phyloP scores from a whole-genome alignment of 139 green algal genomes.

The Chlorella sp. region DNA sequence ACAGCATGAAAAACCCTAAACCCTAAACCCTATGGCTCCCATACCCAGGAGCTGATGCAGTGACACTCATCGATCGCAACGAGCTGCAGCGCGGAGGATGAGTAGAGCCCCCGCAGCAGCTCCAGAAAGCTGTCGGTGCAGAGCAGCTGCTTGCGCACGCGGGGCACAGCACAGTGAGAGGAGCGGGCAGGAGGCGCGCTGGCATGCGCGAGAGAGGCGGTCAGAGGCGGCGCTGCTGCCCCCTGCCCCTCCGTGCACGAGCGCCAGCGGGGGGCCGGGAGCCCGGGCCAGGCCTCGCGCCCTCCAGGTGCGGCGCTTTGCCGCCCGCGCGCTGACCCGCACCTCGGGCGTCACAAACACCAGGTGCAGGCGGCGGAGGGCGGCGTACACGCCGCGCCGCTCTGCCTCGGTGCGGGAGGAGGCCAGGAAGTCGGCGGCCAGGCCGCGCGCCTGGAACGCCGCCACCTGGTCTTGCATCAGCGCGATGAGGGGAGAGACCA shows the following conservation, averaged over 20 bases:
- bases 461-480: constrained; percentile 89
- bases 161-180: too few species aligned
- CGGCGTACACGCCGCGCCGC: not conserved
- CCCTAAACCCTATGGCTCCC: too few species aligned
- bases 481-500: constrained; percentile 92
- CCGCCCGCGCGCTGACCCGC: too few species aligned
- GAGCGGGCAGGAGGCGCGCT: too few species aligned
- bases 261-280: too few species aligned
- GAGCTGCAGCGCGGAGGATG: constrained; percentile 5
- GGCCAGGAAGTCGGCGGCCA: constrained; percentile 15
- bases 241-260: too few species aligned
- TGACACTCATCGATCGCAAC: constrained; percentile 55
- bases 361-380: constrained; percentile 50
- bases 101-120: constrained; percentile 3
- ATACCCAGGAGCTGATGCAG: constrained; percentile 51
- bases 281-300: too few species aligned
- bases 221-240: too few species aligned
- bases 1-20: too few species aligned
- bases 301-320: too few species aligned
- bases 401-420: not conserved
- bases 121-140: constrained; percentile 22
- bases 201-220: too few species aligned
- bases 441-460: constrained; percentile 18
- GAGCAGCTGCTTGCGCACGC: too few species aligned
- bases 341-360: constrained; percentile 88